Evolutionary conservation across 2,329 filamentous ascomycete genomes (phyloP).

Genomic region (Xylaria hypoxylon): DNA sequence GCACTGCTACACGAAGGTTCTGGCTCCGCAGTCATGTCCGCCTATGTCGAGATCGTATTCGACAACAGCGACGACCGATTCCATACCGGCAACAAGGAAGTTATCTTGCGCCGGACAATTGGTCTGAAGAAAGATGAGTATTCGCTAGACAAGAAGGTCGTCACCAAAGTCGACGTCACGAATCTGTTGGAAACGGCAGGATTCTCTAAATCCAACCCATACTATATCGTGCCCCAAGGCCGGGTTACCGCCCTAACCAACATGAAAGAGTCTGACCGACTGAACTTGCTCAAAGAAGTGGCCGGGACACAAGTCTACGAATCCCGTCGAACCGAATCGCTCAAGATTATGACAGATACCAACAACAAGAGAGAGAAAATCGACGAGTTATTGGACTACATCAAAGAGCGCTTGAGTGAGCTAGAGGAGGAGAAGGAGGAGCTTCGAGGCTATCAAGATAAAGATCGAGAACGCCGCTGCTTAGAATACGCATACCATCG

Average conservation of each 20-base stretch:
- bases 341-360: slow-evolving; percentile 97
- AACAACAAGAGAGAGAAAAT: slow-evolving; percentile 96
- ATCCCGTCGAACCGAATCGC: slow-evolving; percentile 85
- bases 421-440: slow-evolving; percentile 98
- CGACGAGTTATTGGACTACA: slow-evolving; percentile 89
- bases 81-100: slow-evolving; percentile 89
- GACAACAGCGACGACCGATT: slow-evolving; percentile 98
- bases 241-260: slow-evolving; percentile 96
- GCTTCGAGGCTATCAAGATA: slow-evolving; percentile 91
- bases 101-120: slow-evolving; percentile 92
- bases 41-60: slow-evolving; percentile 99
- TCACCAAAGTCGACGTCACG: slow-evolving; percentile 93
- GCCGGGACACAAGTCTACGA: slow-evolving; percentile 98
- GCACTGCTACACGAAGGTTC: slow-evolving; percentile 97
- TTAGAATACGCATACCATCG: slow-evolving; percentile 96
- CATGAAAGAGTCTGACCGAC: slow-evolving; percentile 94
- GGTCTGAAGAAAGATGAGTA: slow-evolving; percentile 99
- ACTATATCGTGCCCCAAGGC: slow-evolving; percentile 98
- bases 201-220: slow-evolving; percentile 96
- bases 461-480: slow-evolving; percentile 90
- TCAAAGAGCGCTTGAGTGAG: slow-evolving; percentile 88
- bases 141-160: slow-evolving; percentile 95
- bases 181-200: slow-evolving; percentile 95
- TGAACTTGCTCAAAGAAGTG: slow-evolving; percentile 96
- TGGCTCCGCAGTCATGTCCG: slow-evolving; percentile 97